phyloP scores from a whole-genome alignment of 2,329 filamentous ascomycete genomes.

The Cryoendolithus antarcticus region DNA sequence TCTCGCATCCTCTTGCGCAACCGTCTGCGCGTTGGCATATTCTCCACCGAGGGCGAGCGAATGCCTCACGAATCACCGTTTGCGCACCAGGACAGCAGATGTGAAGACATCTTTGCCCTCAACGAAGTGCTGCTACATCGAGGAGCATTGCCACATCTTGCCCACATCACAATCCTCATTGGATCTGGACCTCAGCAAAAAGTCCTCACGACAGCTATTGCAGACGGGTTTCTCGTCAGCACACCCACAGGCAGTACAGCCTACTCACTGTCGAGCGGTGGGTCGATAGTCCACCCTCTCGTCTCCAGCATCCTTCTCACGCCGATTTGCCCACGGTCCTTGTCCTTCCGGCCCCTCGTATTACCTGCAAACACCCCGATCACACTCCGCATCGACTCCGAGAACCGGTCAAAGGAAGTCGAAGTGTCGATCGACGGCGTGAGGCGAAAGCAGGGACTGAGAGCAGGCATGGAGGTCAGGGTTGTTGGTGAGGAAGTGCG shows the following conservation, averaged over 20 bases:
- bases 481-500: constrained; percentile 77
- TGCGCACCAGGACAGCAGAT: constrained; percentile 19
- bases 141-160: constrained; percentile 77
- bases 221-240: constrained; percentile 86
- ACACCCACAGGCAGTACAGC: constrained; percentile 93
- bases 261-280: constrained; percentile 85
- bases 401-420: constrained; percentile 36
- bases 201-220: constrained; percentile 85
- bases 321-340: constrained; percentile 81
- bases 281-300: constrained; percentile 85
- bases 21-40: constrained; percentile 75
- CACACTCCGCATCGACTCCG: constrained; percentile 63
- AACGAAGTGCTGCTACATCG: constrained; percentile 94
- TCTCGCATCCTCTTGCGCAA: constrained; percentile 79
- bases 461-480: constrained; percentile 55
- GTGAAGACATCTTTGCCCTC: constrained; percentile 55
- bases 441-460: constrained; percentile 30
- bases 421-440: constrained; percentile 40
- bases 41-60: constrained; percentile 51
- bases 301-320: constrained; percentile 83
- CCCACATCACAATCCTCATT: constrained; percentile 82
- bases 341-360: constrained; percentile 85
- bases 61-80: constrained; percentile 23
- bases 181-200: constrained; percentile 48
- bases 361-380: constrained; percentile 78